These are phyloP conservation scores for Leishmania gerbilli DNA, from an alignment of 208 protist genomes.

Conservation along the genomic window DNA sequence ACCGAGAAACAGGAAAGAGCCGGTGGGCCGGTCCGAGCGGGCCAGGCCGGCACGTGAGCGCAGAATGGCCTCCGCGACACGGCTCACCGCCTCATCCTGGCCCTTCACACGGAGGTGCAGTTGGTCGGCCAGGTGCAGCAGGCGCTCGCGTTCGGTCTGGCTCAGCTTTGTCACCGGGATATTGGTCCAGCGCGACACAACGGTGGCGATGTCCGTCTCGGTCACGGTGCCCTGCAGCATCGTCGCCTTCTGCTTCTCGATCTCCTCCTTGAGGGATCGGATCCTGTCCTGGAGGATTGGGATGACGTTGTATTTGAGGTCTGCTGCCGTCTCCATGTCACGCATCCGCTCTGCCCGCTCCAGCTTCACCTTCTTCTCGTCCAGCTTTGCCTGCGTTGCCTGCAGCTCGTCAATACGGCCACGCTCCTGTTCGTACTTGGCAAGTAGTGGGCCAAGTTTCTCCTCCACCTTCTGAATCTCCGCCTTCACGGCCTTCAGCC, in stretches of 20 bases:
- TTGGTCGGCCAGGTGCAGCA: constrained; percentile 83
- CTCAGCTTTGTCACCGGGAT: constrained; percentile 96
- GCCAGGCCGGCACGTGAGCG: constrained; percentile 95
- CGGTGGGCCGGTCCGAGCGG: constrained; percentile 88
- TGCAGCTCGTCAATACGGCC: constrained; percentile 87
- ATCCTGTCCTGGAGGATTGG: constrained; percentile 93
- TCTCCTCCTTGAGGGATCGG: constrained; percentile 65
- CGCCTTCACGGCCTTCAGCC: constrained; percentile 69
- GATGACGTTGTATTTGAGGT: constrained; percentile 97
- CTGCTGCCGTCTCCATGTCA: constrained; percentile 92
- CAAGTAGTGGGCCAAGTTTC: constrained; percentile 76
- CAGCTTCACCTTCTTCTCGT: constrained; percentile 90
- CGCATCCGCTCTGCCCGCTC: constrained; percentile 86
- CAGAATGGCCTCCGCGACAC: constrained; percentile 96
- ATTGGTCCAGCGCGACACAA: constrained; percentile 97
- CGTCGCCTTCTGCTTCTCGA: constrained; percentile 64
- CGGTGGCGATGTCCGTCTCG: constrained; percentile 93
- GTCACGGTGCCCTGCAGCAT: constrained; percentile 96
- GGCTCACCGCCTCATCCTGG: constrained; percentile 95
- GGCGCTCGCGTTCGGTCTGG: constrained; percentile 90
- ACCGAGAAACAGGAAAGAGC: constrained; percentile 97
- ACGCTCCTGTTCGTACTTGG: constrained; percentile 86
- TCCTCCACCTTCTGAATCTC: constrained; percentile 84
- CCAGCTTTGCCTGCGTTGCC: constrained; percentile 85
- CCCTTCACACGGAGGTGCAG: constrained; percentile 95